Base-by-base conservation (phyloP, 2,329 filamentous ascomycete genomes). In the Niveomyces coronatus region DNA sequence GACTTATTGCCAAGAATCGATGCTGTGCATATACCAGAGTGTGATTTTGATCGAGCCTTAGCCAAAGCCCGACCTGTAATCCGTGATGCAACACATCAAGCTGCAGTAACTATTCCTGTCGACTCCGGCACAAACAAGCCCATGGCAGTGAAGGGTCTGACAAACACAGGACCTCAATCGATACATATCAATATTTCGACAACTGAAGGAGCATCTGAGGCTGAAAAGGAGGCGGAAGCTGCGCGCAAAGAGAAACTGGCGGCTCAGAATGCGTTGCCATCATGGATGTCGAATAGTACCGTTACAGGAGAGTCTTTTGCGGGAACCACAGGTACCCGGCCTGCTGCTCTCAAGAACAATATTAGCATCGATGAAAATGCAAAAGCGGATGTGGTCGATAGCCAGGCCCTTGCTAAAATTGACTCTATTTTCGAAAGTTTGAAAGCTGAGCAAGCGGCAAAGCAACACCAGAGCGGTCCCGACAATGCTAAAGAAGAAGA, bases 1-100 rank as follows among this genome's bases (percentile, higher is more conserved):
- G 76, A 83, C 41, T 68, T 87, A 38, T 67, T 93, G 45, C 82
- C 81, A 39, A 72, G 81, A 51, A 85, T 93, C 43, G 85, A 91
- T 53, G 68, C 73, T n/a, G 70, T 80, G 5, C 67, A 76, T 26
- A 76, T 93, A 6, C 84, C 85, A 2, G 80, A 79, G 46, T 81
- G 82, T 53, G 80, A 74, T 46, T 86, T 85, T 47, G 80, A 86
- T 35, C 68, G 74, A 16, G 82, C 83, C 3, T 65, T 83, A 17
- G 66, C 71, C 17, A 71, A 71, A 36, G 71, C 74, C 14, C 68
- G 77, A 11, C 76, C 79, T 3, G 74, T 88, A 18, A 61, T 75
- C 37, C 72, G 82, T 46, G 77, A 83, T 46, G 71, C 76, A 29
- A 75, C 73, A 9, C 71, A 87, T 54, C 80, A 82, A 45, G 76